A percentile compares a stretch with the other conserved stretches of the same genome.
Evolutionary conservation across 2,329 filamentous ascomycete genomes (phyloP).

Genomic region (Fonsecaea pedrosoi): DNA sequence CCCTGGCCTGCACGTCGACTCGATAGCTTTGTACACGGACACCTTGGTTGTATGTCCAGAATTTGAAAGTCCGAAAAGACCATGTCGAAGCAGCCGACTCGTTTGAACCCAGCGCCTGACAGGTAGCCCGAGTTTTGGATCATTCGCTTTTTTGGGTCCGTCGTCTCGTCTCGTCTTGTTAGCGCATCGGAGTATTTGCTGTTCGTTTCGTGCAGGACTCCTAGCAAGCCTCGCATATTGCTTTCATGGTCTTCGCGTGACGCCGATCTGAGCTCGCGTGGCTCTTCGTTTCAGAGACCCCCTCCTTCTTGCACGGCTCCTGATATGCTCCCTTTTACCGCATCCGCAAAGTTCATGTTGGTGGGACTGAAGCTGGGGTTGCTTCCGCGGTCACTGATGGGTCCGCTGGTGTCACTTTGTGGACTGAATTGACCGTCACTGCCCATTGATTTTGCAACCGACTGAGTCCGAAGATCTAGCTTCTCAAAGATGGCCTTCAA

Average conservation of each 20-base stretch:
- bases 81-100: neutral
- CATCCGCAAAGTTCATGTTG: conserved; percentile 22
- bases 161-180: neutral
- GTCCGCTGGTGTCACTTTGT: conserved; percentile 25
- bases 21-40: neutral
- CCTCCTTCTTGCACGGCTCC: neutral
- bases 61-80: neutral
- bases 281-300: neutral
- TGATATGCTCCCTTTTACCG: neutral
- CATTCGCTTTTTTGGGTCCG: neutral
- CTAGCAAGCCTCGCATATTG: neutral
- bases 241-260: conserved; percentile 1
- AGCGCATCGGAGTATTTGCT: neutral
- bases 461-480: conserved; percentile 60
- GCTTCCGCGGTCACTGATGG: conserved; percentile 29
- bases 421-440: conserved; percentile 26
- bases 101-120: neutral
- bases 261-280: neutral
- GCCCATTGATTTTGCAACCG: conserved; percentile 17
- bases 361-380: conserved; percentile 33
- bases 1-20: neutral
- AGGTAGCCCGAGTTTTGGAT: neutral
- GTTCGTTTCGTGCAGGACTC: neutral
- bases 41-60: neutral
- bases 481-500: conserved; percentile 76